Percentiles rank a stretch among this genome's conserved stretches.
Conservation (phyloP, 495 filamentous ascomycete species). For the Penicillium waksmanii region DNA sequence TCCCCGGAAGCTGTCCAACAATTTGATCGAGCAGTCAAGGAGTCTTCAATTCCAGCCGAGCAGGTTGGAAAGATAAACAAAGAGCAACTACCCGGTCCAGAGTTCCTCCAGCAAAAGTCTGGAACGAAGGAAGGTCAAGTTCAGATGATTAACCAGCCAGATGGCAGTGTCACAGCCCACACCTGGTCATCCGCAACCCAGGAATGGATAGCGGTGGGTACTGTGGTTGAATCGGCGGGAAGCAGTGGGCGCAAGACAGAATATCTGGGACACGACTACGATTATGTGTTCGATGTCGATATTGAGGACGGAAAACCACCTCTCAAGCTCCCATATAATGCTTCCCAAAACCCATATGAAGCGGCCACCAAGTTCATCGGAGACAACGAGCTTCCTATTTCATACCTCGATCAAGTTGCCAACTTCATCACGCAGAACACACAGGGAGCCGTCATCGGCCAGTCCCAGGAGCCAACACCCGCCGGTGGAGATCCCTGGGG, state of each 20-base stretch:
- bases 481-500: slow-evolving; percentile 73
- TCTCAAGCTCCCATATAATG: slow-evolving; percentile 91
- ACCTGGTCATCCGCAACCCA: slow-evolving; percentile 71
- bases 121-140: slow-evolving; percentile 95
- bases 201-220: slow-evolving; percentile 86
- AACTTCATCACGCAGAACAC: slow-evolving; percentile 93
- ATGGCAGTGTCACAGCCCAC: slow-evolving; percentile 80
- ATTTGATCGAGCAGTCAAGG: slow-evolving; percentile 81
- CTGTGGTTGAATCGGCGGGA: slow-evolving; percentile 86
- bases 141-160: slow-evolving; percentile 80
- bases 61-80: slow-evolving; percentile 83
- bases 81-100: slow-evolving; percentile 82
- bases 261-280: slow-evolving; percentile 86
- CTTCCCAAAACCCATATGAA: slow-evolving; percentile 90
- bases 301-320: slow-evolving; percentile 95
- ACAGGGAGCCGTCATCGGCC: slow-evolving; percentile 79
- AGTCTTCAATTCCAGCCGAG: slow-evolving; percentile 84
- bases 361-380: slow-evolving; percentile 89
- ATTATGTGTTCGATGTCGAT: slow-evolving; percentile 98
- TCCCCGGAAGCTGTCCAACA: slow-evolving; percentile 57
- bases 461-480: slow-evolving; percentile 44
- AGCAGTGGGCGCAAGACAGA: slow-evolving; percentile 75
- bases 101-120: slow-evolving; percentile 76
- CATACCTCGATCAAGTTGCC: slow-evolving; percentile 90
- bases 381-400: slow-evolving; percentile 87